A percentile compares a stretch with the other conserved stretches of the same genome.
These are phyloP conservation scores for Epichloe gansuensis DNA, from an alignment of 2,329 filamentous ascomycete species.

Conservation along the genomic window DNA sequence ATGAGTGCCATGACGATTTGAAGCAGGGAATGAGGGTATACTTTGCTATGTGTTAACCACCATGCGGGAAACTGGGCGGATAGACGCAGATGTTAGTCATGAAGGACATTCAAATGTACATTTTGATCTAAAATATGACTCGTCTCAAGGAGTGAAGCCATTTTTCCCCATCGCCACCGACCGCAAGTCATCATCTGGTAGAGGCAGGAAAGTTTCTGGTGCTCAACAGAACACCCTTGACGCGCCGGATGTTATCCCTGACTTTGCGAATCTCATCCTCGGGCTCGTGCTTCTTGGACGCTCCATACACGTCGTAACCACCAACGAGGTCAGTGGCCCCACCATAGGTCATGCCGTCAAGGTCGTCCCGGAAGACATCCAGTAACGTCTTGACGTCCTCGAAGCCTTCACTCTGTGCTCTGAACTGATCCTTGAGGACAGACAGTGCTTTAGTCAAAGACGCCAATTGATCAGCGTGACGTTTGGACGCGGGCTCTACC, in stretches of 20 bases:
- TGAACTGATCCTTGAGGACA: constrained; percentile 30
- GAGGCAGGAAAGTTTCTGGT: constrained; percentile 57
- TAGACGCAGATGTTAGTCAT: background rate
- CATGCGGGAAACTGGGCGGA: too few species aligned
- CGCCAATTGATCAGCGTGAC: constrained; percentile 29
- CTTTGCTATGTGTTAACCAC: background rate
- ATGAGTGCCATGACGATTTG: too few species aligned
- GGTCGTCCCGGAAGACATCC: constrained; percentile 49
- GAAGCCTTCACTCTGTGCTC: constrained; percentile 33
- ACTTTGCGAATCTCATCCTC: constrained; percentile 61
- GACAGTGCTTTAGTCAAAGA: constrained; percentile 30
- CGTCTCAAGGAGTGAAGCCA: background rate
- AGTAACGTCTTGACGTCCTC: constrained; percentile 39
- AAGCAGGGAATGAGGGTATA: background rate
- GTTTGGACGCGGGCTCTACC: constrained; percentile 18
- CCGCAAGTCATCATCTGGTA: constrained; percentile 14
- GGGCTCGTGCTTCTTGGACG: constrained; percentile 35
- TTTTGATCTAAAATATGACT: background rate
- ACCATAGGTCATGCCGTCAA: constrained; percentile 46
- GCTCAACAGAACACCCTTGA: constrained; percentile 68
- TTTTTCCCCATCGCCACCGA: background rate
- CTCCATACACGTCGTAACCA: constrained; percentile 29
- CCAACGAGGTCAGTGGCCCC: constrained; percentile 23
- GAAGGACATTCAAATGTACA: background rate
- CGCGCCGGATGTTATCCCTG: constrained; percentile 61